phyloP scores from a whole-genome alignment of 2,329 filamentous ascomycete species.

The Boeremia exigua region DNA sequence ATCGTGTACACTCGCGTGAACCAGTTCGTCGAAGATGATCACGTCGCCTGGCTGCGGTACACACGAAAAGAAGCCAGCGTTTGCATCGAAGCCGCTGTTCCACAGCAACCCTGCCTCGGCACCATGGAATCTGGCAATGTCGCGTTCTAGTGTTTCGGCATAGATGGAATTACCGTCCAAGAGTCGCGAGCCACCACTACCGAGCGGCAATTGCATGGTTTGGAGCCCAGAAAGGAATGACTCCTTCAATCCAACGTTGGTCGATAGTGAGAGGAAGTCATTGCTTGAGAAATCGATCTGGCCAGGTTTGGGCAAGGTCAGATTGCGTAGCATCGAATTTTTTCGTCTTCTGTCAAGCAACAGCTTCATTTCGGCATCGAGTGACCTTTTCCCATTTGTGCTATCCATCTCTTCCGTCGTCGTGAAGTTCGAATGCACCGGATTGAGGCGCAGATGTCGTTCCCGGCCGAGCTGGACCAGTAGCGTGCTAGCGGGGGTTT shows the following conservation, averaged over 20 bases:
- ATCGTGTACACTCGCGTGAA: conserved; percentile 81
- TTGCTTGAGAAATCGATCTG: conserved; percentile 68
- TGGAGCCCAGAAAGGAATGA: conserved; percentile 57
- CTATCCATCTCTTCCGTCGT: conserved; percentile 18
- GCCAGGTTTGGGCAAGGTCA: conserved; percentile 38
- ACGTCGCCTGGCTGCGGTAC: conserved; percentile 55
- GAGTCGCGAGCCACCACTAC: conserved; percentile 66
- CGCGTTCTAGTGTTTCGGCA: conserved; percentile 63
- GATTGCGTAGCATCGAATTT: conserved; percentile 40
- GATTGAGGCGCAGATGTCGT: conserved; percentile 8
- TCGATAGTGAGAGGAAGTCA: conserved; percentile 67
- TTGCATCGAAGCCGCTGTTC: conserved; percentile 62
- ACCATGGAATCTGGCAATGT: conserved; percentile 66
- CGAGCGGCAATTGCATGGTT: conserved; percentile 52
- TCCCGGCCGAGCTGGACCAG: not conserved
- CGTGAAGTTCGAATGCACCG: not conserved
- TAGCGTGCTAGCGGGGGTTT: conserved; percentile 8
- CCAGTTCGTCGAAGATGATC: conserved; percentile 72
- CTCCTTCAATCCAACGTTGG: conserved; percentile 54
- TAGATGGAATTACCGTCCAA: conserved; percentile 70
- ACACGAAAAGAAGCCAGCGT: conserved; percentile 55
- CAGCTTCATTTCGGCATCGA: conserved; percentile 33
- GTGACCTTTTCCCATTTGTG: not conserved
- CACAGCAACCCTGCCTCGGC: conserved; percentile 65
- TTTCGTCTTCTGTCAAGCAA: conserved; percentile 51